Evolutionary conservation across 306 rosid species (phyloP), one percentile per base, ranked within the genome.

Genomic region (Herpetospermum pedunculosum): DNA sequence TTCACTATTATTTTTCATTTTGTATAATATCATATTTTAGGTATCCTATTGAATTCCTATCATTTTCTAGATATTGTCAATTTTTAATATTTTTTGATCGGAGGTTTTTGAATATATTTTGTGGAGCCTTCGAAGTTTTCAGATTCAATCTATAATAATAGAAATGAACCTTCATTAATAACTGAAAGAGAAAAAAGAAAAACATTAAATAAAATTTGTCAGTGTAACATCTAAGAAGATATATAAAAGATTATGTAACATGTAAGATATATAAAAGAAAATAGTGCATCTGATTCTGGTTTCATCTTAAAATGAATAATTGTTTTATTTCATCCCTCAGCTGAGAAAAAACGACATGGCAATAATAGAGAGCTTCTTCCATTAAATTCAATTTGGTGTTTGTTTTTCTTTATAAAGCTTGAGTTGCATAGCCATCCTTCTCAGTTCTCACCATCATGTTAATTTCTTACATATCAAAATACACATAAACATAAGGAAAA

Each of bases 241-340:
- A n/a, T n/a, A n/a, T n/a, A 2, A 48, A 71, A 47, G 60, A 29
- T 71, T 70, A 72, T 72, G 75, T 72, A 72, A 72, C 4, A 72
- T 72, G 63, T 49, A 72, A 49, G 75, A 72, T 35, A 72, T 26
- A 47, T 49, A 18, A 30, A 32, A 49, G n/a, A 19, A 50, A 49
- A 49, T 6, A 23, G 40, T 34, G 75, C 26, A 46, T 16, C 75
- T 48, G 75, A 19, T n/a, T 64, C 28, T 62, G 48, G 57, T 71
- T 49, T 72, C 34, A 72, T 53, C 63, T 72, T 47, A 34, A 54
- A 72, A 54, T 4, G 41, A 70, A 70, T 57, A 3, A 8, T 37
- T 6, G 34, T 19, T 37, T n/a, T 43, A 15, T 28, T 16, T 46
- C 19, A 30, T 70, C 74, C 46, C 74, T 57, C 46, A 70, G 46